Evolutionary conservation across 2,329 filamentous ascomycete genomes (phyloP).

Genomic region (Pseudogymnoascus sp.): DNA sequence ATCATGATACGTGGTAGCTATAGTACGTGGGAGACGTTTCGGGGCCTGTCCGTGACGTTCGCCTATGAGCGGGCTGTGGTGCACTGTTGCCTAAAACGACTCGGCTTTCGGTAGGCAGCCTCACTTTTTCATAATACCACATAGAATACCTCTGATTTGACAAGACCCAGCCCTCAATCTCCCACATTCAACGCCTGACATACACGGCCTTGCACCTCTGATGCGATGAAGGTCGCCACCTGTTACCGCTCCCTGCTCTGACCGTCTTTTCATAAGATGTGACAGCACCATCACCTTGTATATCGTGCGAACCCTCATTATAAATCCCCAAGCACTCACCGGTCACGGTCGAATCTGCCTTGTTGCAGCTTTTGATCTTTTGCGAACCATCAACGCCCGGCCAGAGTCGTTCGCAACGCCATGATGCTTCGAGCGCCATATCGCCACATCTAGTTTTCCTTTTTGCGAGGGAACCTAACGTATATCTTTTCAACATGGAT

Average conservation of each 20-base stretch:
- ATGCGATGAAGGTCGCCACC: not conserved
- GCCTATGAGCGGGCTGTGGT: not conserved
- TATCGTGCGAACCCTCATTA: not conserved
- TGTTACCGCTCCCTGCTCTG: not conserved
- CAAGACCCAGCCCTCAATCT: not conserved
- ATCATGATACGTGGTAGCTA: not conserved
- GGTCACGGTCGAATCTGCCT: not conserved
- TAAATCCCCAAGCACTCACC: not conserved
- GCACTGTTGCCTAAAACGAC: not conserved
- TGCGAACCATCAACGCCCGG: constrained; percentile 2
- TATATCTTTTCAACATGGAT: constrained; percentile 1
- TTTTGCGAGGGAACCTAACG: not conserved
- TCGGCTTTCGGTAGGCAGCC: not conserved
- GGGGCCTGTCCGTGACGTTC: not conserved
- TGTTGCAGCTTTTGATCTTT: not conserved
- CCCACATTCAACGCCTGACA: not conserved
- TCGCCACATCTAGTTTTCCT: not conserved
- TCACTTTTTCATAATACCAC: constrained; percentile 6
- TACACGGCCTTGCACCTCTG: not conserved
- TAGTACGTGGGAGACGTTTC: not conserved
- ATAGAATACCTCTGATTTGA: not conserved
- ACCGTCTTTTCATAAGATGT: constrained; percentile 9
- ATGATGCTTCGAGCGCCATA: not conserved
- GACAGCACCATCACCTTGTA: not conserved
- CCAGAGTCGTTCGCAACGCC: not conserved